These are phyloP conservation scores for Zoysia pacifica DNA, from an alignment of 176 grass and related monocot genomes.

Conservation along the genomic window DNA sequence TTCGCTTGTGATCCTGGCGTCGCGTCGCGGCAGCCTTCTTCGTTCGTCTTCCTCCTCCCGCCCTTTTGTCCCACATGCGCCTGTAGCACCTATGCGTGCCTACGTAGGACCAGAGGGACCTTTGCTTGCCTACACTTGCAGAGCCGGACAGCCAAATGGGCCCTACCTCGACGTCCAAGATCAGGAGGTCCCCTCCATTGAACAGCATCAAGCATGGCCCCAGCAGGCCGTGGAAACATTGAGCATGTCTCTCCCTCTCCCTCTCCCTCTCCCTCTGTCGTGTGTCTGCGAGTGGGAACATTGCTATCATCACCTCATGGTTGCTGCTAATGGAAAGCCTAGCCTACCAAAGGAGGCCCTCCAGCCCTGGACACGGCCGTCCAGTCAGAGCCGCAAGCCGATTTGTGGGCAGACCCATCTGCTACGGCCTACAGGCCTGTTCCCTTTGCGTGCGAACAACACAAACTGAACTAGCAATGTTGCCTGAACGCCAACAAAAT, in stretches of 20 bases:
- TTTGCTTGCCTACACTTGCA: background rate
- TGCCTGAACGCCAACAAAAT: no score
- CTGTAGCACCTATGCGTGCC: slow-evolving; percentile 1
- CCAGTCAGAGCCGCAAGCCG: background rate
- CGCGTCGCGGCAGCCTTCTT: background rate
- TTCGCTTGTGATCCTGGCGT: background rate
- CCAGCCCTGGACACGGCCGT: background rate
- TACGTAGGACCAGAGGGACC: background rate
- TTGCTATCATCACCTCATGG: slow-evolving; percentile 21
- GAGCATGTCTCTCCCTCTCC: slow-evolving; percentile 30
- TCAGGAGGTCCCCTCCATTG: slow-evolving; percentile 11
- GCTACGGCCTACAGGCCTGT: no score
- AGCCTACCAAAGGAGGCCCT: background rate
- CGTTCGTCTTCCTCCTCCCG: background rate
- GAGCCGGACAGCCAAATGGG: background rate
- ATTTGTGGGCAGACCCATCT: background rate
- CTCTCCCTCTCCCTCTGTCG: no score
- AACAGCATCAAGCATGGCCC: background rate
- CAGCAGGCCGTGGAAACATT: slow-evolving; percentile 21
- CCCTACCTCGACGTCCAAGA: background rate
- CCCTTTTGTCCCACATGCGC: background rate
- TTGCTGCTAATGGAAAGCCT: slow-evolving; percentile 26
- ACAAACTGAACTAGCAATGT: no score
- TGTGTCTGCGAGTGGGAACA: background rate
- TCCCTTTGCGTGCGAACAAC: no score